Percentiles rank a stretch among this genome's conserved stretches.
phyloP scores from a whole-genome alignment of 139 green algal genomes.

The Deuterostichococcus epilithicus region DNA sequence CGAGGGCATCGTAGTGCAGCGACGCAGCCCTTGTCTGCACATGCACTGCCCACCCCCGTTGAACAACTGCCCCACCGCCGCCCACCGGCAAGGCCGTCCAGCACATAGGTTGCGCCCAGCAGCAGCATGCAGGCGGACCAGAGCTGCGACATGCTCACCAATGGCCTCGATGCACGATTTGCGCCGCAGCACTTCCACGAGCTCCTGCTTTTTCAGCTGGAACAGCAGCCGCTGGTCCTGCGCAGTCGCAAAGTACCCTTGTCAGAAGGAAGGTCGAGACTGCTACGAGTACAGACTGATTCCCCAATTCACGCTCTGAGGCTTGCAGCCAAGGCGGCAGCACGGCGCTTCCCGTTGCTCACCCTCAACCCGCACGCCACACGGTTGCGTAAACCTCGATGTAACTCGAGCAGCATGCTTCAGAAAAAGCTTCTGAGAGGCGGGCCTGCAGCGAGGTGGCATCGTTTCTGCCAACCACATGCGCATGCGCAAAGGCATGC shows the following conservation, averaged over 20 bases:
- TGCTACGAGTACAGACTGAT: not conserved
- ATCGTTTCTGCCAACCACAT: not conserved
- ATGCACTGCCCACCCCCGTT: not conserved
- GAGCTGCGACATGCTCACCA: too few species aligned
- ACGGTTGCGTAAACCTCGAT: not conserved
- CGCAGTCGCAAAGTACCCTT: not conserved
- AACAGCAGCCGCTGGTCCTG: conserved; percentile 59
- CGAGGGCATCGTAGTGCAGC: not conserved
- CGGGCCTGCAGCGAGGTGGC: not conserved
- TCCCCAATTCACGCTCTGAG: not conserved
- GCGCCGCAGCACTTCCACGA: conserved; percentile 51
- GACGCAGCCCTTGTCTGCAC: not conserved
- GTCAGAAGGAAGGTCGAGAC: not conserved
- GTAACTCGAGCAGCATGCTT: not conserved
- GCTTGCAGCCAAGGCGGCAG: not conserved
- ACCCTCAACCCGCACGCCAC: not conserved
- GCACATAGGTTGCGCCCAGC: not conserved
- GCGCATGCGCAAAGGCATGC: not conserved
- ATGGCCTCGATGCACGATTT: conserved; percentile 19
- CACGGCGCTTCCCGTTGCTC: not conserved
- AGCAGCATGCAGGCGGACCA: not conserved
- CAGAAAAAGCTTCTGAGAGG: not conserved
- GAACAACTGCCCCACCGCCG: not conserved
- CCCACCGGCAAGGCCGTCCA: not conserved
- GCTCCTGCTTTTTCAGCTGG: conserved; percentile 47